These are phyloP conservation scores for Neolentinus lepideus DNA, from an alignment of 1,284 basidiomycete genomes.

Conservation along the genomic window DNA sequence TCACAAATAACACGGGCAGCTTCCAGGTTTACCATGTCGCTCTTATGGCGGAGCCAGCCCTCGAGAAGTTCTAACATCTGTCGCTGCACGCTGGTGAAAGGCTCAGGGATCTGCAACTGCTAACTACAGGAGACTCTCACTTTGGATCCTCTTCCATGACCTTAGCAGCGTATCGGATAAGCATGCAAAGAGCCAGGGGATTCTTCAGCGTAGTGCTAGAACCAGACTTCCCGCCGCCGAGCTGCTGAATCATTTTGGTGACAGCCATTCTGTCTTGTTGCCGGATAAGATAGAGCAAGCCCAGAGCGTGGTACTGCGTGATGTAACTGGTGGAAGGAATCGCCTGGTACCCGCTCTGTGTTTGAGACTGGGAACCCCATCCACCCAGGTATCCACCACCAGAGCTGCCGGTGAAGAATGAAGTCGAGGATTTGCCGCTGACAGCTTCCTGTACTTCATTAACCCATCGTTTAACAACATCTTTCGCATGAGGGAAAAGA, in stretches of 20 bases:
- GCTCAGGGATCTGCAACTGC: neutral
- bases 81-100: constrained; percentile 62
- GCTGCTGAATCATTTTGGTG: constrained; percentile 98
- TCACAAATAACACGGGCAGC: constrained; percentile 97
- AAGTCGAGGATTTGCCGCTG: constrained; percentile 76
- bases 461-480: constrained; percentile 97
- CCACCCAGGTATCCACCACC: constrained; percentile 57
- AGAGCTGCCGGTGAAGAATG: constrained; percentile 51
- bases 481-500: constrained; percentile 87
- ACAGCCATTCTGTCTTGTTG: constrained; percentile 99
- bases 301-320: constrained; percentile 96
- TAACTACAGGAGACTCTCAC: constrained; percentile 37
- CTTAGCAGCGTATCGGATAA: constrained; percentile 95
- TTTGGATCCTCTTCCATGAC: constrained; percentile 98
- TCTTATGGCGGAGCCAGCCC: constrained; percentile 96
- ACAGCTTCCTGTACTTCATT: constrained; percentile 98
- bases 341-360: constrained; percentile 61
- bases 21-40: constrained; percentile 99
- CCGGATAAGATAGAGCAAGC: constrained; percentile 90
- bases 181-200: constrained; percentile 98
- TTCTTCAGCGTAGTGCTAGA: constrained; percentile 84
- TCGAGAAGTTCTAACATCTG: constrained; percentile 95
- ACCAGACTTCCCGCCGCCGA: constrained; percentile 84
- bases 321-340: constrained; percentile 87
- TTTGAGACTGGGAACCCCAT: constrained; percentile 53